phyloP scores from a whole-genome alignment of 2,329 filamentous ascomycete genomes.

The Penicillium verrucosum region DNA sequence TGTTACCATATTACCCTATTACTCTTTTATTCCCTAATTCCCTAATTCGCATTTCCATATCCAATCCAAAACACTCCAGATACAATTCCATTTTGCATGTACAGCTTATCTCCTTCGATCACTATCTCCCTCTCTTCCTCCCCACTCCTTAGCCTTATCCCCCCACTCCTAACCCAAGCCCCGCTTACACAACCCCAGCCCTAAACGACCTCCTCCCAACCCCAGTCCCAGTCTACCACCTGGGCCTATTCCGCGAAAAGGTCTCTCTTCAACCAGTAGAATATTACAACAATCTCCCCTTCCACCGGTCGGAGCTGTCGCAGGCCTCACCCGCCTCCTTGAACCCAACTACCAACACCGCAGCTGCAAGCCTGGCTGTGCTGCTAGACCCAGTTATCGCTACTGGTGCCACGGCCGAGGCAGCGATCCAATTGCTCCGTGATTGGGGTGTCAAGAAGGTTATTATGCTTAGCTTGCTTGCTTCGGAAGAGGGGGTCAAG shows the following conservation, averaged over 20 bases:
- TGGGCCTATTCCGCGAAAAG: constrained; percentile 90
- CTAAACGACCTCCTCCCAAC: constrained; percentile 77
- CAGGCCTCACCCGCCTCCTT: constrained; percentile 27
- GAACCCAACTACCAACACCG: constrained; percentile 32
- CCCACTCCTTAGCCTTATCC: not conserved
- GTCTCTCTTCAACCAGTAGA: constrained; percentile 84
- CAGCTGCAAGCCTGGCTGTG: constrained; percentile 65
- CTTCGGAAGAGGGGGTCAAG: constrained; percentile 65
- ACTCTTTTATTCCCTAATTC: not conserved
- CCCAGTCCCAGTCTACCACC: constrained; percentile 82
- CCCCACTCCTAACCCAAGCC: not conserved
- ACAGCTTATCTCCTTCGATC: not conserved
- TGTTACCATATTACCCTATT: not conserved
- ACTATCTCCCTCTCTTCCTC: no score
- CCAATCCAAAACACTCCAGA: not conserved
- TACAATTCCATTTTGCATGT: not conserved
- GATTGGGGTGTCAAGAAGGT: constrained; percentile 90
- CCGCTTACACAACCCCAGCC: constrained; percentile 49
- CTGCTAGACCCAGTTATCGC: constrained; percentile 91
- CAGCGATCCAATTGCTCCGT: constrained; percentile 80
- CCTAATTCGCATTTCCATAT: not conserved
- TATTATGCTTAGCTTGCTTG: constrained; percentile 72
- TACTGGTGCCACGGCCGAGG: constrained; percentile 83
- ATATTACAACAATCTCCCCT: constrained; percentile 95
- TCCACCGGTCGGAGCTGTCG: constrained; percentile 47